Conservation (phyloP, 345 rosid genomes). For the thale cress (Arabidopsis thaliana) region TAIR10.1 NC_003070.9:9166501-9167000, state of each 20-base stretch:
- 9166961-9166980: slow-evolving; percentile 94
- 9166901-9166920: slow-evolving; percentile 2
- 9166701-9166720: not conserved
- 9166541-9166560: not conserved
- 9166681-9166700: not conserved
- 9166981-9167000: slow-evolving; percentile 96
- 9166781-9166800: slow-evolving; percentile 86
- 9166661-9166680: slow-evolving; percentile 82
- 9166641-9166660: slow-evolving; percentile 92
- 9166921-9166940: slow-evolving; percentile 2
- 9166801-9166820: slow-evolving; percentile 94
- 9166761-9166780: slow-evolving; percentile 96
- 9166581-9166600: slow-evolving; percentile 49
- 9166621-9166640: slow-evolving; percentile 99
- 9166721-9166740: slow-evolving; percentile 3
- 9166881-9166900: not conserved
- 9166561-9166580: slow-evolving; percentile 15
- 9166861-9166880: not conserved
- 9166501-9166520: slow-evolving; percentile 95
- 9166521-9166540: slow-evolving; percentile 36
- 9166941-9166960: slow-evolving; percentile 8
- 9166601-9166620: slow-evolving; percentile 95
- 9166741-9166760: not conserved
- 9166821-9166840: slow-evolving; percentile 97
- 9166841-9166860: slow-evolving; percentile 66